Evolutionary conservation across 1,284 basidiomycete genomes (phyloP), one percentile per base, ranked within the genome.

Genomic region (Phellopilus nigrolimitatus): DNA sequence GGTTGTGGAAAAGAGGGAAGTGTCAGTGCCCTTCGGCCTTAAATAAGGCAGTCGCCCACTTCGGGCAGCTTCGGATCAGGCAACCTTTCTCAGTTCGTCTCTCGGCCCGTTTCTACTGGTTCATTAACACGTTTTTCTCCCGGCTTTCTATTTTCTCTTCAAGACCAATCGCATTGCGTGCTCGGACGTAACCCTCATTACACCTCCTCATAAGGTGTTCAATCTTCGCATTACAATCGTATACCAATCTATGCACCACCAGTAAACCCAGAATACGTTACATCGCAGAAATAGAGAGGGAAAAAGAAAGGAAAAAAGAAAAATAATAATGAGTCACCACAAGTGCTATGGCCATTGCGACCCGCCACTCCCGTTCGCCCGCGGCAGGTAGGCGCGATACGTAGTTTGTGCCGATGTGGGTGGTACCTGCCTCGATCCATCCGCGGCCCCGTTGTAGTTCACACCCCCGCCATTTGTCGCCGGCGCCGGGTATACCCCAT

Each of bases 1-100:
- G 66, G 54, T 74, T 67, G 69, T 67, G 66, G 68, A 60, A 68
- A 64, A 60, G 64, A 62, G 62, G 66, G 59, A 54, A 36, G 53
- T 51, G 52, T 60, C 36, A 13, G 27, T 47, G 19, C 64, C 63
- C 60, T 63, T 62, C 69, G 67, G 70, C 60, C 56, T 68, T 56
- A 57, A 44, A 39, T 49, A 40, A 38, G 36, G n/a, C 25, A 17
- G 10, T 40, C 68, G 69, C 68, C 63, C 68, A 48, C 57, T 68
- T 57, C 68, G 73, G 73, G 73, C 64, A 57, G 13, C 15, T 50
- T 67, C 60, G 49, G 63, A 64, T 45, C 22, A n/a, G 43, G 28
- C 15, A 33, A n/a, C 31, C 10, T 28, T n/a, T n/a, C 31, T 9
- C 6, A 33, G 10, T 33, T n/a, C n/a, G 10, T 9, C 31, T 33